Base-by-base conservation (phyloP, 2,329 filamentous ascomycete genomes). In the Ophiostoma quercus region DNA sequence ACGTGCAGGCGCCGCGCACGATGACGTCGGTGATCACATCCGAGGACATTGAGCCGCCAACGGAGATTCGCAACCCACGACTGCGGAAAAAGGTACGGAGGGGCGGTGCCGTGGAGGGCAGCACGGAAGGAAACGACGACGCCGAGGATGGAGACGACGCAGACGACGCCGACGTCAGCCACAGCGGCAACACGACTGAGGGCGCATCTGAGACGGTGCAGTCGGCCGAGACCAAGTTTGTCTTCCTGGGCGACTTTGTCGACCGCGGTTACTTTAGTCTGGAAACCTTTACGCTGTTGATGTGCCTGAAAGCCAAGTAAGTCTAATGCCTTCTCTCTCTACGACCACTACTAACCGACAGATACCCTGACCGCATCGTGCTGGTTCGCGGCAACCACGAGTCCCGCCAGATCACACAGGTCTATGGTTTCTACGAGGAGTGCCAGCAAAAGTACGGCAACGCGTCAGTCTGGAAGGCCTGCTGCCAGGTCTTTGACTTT, bases 401-500 rank as follows among this genome's bases (percentile, higher is more conserved):
- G 80, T 97, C 93, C 34, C 90, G 95, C 73, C 95, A 96, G 76
- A 96, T 99, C 73, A 99, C 95, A 9, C 95, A 99, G 77, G 97
- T 96, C 29, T 99, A 99, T 79, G 95, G 95, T 69, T 99, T 99
- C 81, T 99, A 99, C 80, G 97, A 96, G 72, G 95, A 99, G 79
- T 99, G 95, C 80, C 93, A 93, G 70, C 91, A 95, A 76, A 99
- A 99, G 80, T 99, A 99, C 79, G 95, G 95, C 77, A 98, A 97
- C 77, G 93, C 95, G 14, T 97, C 96, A 67, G 95, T 99, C n/a
- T 99, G 95, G 95, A 96, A 99, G 80, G 95, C 97, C 71, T 99
- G 97, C 80, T 99, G 95, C 73, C 95, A 99, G 79, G 97, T 99
- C 81, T 99, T 99, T 79, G 95, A 99, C 79, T 99, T 97, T 79